phyloP scores from a whole-genome alignment of 306 rosid species.

The Trifolium subterraneum region DNA sequence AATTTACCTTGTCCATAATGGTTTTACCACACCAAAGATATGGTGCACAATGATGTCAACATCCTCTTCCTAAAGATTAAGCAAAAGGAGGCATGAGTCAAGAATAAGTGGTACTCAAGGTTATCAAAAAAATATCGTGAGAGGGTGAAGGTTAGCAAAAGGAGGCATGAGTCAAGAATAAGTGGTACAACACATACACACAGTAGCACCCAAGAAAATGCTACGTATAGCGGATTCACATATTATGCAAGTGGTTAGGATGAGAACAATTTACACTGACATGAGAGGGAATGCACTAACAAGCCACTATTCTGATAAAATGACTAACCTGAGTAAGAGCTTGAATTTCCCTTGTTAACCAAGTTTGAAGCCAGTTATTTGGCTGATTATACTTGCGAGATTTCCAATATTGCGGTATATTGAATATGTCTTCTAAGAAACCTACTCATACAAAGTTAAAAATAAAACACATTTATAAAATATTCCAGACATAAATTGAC shows the following conservation, averaged over 20 bases:
- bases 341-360: conserved; percentile 93
- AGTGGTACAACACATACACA: too few relatives aligned
- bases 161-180: background rate
- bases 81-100: conserved; percentile 20
- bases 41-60: conserved; percentile 84
- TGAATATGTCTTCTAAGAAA: conserved; percentile 66
- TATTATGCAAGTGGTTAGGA: background rate
- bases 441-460: conserved; percentile 54
- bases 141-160: too few relatives aligned
- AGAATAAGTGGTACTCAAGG: too few relatives aligned
- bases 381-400: conserved; percentile 64
- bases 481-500: conserved; percentile 2
- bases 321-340: conserved; percentile 72
- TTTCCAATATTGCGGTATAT: conserved; percentile 66
- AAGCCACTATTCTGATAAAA: conserved; percentile 29
- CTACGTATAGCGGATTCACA: background rate
- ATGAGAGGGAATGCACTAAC: conserved; percentile 3
- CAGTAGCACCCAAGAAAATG: background rate
- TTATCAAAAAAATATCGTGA: too few relatives aligned
- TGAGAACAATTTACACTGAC: conserved; percentile 3
- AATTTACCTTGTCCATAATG: conserved; percentile 57
- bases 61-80: conserved; percentile 76
- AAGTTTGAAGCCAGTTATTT: conserved; percentile 73
- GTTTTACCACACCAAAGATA: conserved; percentile 59
- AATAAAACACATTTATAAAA: conserved; percentile 8